phyloP scores from a whole-genome alignment of 495 filamentous ascomycete genomes.

The Penicillium parvum region DNA sequence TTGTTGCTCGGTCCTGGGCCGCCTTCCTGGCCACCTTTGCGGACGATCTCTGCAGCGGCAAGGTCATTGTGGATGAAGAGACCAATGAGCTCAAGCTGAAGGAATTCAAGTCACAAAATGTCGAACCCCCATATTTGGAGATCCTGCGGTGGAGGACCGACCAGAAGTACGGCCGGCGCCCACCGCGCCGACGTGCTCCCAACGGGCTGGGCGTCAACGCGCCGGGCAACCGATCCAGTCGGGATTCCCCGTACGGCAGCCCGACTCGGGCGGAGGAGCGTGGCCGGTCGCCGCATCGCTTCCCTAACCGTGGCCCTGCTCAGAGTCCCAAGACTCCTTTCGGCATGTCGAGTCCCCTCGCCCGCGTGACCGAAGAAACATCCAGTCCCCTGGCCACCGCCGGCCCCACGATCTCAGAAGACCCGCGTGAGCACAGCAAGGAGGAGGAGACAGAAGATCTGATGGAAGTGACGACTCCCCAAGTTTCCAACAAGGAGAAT shows the following conservation, averaged over 20 bases:
- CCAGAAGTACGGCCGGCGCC: constrained; percentile 78
- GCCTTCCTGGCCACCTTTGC: constrained; percentile 81
- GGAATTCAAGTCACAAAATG: constrained; percentile 80
- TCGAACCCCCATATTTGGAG: constrained; percentile 92
- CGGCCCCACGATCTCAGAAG: constrained; percentile 33
- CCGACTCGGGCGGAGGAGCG: constrained; percentile 48
- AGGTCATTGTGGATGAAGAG: constrained; percentile 88
- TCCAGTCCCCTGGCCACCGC: constrained; percentile 32
- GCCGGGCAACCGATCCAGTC: constrained; percentile 32
- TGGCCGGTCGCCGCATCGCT: constrained; percentile 52
- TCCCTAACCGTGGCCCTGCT: constrained; percentile 42
- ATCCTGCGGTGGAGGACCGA: constrained; percentile 92
- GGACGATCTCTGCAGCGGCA: constrained; percentile 82
- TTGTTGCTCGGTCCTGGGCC: constrained; percentile 89
- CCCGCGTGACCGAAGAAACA: constrained; percentile 49
- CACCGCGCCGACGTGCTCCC: constrained; percentile 39
- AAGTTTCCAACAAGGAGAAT: constrained; percentile 36
- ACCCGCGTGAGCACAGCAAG: constrained; percentile 29
- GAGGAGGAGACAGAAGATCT: constrained; percentile 35
- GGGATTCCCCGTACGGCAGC: constrained; percentile 50
- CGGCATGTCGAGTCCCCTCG: constrained; percentile 50
- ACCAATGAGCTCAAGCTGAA: constrained; percentile 83
- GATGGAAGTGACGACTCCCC: constrained; percentile 44
- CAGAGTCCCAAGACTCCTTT: constrained; percentile 48
- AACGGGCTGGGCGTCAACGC: constrained; percentile 40